Conservation (phyloP, 805 yeast genomes). For the Kodamaea fukazawae region DNA sequence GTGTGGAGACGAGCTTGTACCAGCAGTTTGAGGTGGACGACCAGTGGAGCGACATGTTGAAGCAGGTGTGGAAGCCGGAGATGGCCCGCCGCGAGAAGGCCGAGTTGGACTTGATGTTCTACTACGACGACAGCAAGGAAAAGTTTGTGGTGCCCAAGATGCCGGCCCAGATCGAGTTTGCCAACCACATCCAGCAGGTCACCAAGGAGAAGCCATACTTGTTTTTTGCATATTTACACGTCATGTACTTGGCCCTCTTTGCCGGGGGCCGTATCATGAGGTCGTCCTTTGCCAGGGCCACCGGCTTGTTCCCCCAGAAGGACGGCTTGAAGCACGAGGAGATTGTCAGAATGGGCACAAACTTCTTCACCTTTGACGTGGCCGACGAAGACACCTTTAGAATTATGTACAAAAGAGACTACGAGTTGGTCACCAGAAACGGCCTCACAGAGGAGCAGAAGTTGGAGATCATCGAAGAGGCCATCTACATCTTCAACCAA, state of each 20-base stretch:
- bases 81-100: conserved; percentile 59
- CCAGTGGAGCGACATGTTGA: conserved; percentile 47
- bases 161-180: conserved; percentile 60
- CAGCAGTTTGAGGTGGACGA: conserved; percentile 41
- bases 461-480: conserved; percentile 63
- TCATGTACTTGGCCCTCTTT: conserved; percentile 77
- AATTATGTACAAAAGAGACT: conserved; percentile 66
- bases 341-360: conserved; percentile 59
- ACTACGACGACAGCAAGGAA: conserved; percentile 52
- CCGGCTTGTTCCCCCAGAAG: conserved; percentile 73
- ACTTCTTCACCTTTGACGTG: conserved; percentile 68
- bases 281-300: conserved; percentile 60
- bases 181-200: conserved; percentile 53
- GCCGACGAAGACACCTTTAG: conserved; percentile 67
- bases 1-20: conserved; percentile 55
- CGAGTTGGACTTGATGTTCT: conserved; percentile 62
- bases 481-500: conserved; percentile 62
- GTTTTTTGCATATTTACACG: conserved; percentile 78
- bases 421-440: conserved; percentile 73
- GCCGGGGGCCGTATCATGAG: conserved; percentile 82
- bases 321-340: conserved; percentile 65
- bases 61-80: conserved; percentile 65
- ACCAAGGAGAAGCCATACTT: conserved; percentile 65
- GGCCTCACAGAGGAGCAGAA: conserved; percentile 70
- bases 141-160: conserved; percentile 60